phyloP scores from a whole-genome alignment of 2,329 filamentous ascomycete species.

The Knoxdaviesia proteae region DNA sequence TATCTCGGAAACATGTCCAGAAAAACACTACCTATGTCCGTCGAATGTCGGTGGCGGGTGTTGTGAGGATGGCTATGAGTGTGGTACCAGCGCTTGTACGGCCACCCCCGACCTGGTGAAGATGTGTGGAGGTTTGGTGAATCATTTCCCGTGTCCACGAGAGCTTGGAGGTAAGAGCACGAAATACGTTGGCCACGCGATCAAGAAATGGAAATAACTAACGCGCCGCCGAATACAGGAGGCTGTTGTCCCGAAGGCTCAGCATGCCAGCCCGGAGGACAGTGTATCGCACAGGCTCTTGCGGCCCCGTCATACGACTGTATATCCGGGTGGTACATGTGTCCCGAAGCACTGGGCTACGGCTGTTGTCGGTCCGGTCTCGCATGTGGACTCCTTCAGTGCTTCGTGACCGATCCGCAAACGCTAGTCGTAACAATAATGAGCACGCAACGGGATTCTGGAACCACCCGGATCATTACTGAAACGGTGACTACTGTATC shows the following conservation, averaged over 20 bases:
- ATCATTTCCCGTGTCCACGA: slow-evolving; percentile 1
- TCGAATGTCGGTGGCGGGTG: slow-evolving; percentile 21
- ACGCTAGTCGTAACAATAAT: too few species aligned
- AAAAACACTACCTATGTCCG: slow-evolving; percentile 14
- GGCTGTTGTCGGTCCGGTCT: slow-evolving; percentile 31
- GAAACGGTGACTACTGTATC: too few species aligned
- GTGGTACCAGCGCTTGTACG: slow-evolving; percentile 14
- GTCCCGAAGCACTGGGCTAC: slow-evolving; percentile 25
- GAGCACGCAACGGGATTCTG: too few species aligned
- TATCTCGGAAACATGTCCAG: slow-evolving; percentile 5
- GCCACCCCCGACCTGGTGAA: slow-evolving; percentile 6
- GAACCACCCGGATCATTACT: too few species aligned
- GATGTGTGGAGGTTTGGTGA: neutral
- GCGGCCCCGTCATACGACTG: slow-evolving; percentile 19
- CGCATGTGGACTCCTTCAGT: slow-evolving; percentile 17
- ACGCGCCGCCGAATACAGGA: slow-evolving; percentile 11
- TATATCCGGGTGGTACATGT: slow-evolving; percentile 21
- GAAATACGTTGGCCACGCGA: neutral
- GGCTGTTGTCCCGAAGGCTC: slow-evolving; percentile 24
- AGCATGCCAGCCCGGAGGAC: slow-evolving; percentile 16
- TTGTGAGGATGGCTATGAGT: slow-evolving; percentile 26
- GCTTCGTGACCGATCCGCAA: too few species aligned
- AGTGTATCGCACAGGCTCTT: slow-evolving; percentile 23
- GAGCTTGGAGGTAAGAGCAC: neutral
- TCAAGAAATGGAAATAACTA: too few species aligned